Conservation (phyloP, 495 filamentous ascomycete genomes). For the Polyplosphaeria fusca region DNA sequence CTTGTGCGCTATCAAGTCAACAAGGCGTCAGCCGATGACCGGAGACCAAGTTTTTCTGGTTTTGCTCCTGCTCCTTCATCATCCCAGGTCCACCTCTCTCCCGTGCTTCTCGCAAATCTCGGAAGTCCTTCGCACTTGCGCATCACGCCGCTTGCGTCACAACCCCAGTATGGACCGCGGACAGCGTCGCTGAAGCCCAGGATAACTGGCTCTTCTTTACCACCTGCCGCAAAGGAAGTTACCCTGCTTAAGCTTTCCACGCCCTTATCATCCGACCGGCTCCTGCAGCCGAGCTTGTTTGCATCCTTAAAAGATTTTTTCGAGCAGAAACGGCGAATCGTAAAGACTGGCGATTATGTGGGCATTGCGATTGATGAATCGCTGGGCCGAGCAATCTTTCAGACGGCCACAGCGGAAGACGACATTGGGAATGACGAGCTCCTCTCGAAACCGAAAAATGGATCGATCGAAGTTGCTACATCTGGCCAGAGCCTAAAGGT, state of each 20-base stretch:
- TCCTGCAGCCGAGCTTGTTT: slow-evolving; percentile 78
- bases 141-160: slow-evolving; percentile 33
- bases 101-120: slow-evolving; percentile 80
- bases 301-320: slow-evolving; percentile 83
- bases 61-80: slow-evolving; percentile 40
- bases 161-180: slow-evolving; percentile 18
- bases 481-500: slow-evolving; percentile 44
- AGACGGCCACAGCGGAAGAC: slow-evolving; percentile 45
- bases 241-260: slow-evolving; percentile 87
- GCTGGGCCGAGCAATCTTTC: slow-evolving; percentile 71
- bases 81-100: slow-evolving; percentile 73
- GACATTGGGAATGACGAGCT: slow-evolving; percentile 36
- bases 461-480: background rate
- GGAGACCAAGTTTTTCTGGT: slow-evolving; percentile 55
- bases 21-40: slow-evolving; percentile 37
- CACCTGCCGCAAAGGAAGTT: slow-evolving; percentile 85
- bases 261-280: slow-evolving; percentile 77
- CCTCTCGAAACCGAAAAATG: slow-evolving; percentile 24
- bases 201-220: slow-evolving; percentile 51
- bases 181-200: slow-evolving; percentile 26
- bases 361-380: slow-evolving; percentile 80
- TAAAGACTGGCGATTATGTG: slow-evolving; percentile 82
- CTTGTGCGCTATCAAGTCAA: slow-evolving; percentile 54
- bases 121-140: slow-evolving; percentile 67
- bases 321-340: slow-evolving; percentile 68